Percentiles rank a stretch among this genome's conserved stretches.
phyloP scores from a whole-genome alignment of 352 stramenopile species.

The Pythium dissotocum region DNA sequence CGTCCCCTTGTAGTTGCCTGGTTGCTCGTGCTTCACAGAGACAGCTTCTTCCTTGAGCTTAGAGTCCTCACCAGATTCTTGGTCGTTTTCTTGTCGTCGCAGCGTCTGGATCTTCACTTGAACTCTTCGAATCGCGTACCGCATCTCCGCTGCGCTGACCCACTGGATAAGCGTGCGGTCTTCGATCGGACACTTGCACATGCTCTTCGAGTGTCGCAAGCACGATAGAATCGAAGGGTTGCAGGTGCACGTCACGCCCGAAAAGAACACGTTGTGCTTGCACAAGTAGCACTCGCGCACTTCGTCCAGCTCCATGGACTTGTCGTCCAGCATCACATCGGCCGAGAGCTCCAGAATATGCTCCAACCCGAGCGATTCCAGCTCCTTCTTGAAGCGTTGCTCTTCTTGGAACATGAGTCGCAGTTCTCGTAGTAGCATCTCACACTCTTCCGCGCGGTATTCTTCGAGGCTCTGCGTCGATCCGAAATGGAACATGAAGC shows the following conservation, averaged over 20 bases:
- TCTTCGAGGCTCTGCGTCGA: constrained; percentile 66
- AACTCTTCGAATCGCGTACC: constrained; percentile 70
- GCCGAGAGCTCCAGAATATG: constrained; percentile 60
- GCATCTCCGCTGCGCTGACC: constrained; percentile 58
- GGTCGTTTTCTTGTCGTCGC: constrained; percentile 11
- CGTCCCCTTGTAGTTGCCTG: neutral
- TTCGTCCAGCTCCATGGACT: constrained; percentile 75
- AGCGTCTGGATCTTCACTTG: constrained; percentile 60
- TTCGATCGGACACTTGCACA: constrained; percentile 62
- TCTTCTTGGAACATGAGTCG: constrained; percentile 74
- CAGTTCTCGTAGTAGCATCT: constrained; percentile 67
- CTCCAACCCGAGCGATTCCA: constrained; percentile 43
- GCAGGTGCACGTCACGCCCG: constrained; percentile 68
- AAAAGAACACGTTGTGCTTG: constrained; percentile 84
- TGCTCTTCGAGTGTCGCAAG: constrained; percentile 57
- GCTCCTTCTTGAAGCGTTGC: constrained; percentile 56
- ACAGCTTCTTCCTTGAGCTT: neutral
- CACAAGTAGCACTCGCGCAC: constrained; percentile 66
- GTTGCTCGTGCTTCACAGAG: neutral
- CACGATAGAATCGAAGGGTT: constrained; percentile 60
- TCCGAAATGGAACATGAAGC: constrained; percentile 79
- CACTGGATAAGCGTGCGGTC: constrained; percentile 68
- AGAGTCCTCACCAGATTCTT: neutral
- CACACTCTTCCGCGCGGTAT: constrained; percentile 56
- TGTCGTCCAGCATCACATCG: constrained; percentile 70